Evolutionary conservation across 257 asterid genomes (phyloP).

Genomic region (Oldenlandia corymbosa): DNA sequence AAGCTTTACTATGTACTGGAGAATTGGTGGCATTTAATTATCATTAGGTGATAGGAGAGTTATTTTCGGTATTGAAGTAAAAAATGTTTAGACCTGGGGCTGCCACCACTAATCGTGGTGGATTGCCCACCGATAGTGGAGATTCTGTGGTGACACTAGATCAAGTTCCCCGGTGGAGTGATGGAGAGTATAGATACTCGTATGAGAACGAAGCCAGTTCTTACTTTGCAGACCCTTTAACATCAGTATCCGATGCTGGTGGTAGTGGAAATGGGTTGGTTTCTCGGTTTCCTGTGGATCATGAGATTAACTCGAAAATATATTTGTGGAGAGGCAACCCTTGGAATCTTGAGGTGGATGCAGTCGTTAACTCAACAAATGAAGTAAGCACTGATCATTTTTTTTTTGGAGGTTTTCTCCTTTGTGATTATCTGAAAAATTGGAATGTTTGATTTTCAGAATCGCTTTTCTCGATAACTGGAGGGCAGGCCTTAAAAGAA

Average conservation of each 20-base stretch:
- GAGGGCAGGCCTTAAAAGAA: not conserved
- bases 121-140: conserved; percentile 62
- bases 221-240: conserved; percentile 69
- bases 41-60: conserved; percentile 17
- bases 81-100: conserved; percentile 54
- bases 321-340: conserved; percentile 95
- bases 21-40: not conserved
- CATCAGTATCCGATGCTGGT: conserved; percentile 61
- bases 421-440: not conserved
- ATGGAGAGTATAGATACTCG: conserved; percentile 57
- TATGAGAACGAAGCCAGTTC: conserved; percentile 64
- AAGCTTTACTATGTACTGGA: conserved; percentile 3
- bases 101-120: conserved; percentile 60
- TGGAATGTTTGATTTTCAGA: not conserved
- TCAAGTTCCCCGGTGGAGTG: conserved; percentile 85
- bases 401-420: not conserved
- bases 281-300: conserved; percentile 77
- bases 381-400: conserved; percentile 52
- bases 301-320: conserved; percentile 67
- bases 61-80: conserved; percentile 18
- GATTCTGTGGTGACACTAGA: conserved; percentile 72
- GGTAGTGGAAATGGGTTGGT: conserved; percentile 52
- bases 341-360: conserved; percentile 97
- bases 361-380: conserved; percentile 83
- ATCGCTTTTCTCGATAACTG: not conserved